phyloP scores from a whole-genome alignment of 1,139 yeast genomes.

The Torulaspora pretoriensis region DNA sequence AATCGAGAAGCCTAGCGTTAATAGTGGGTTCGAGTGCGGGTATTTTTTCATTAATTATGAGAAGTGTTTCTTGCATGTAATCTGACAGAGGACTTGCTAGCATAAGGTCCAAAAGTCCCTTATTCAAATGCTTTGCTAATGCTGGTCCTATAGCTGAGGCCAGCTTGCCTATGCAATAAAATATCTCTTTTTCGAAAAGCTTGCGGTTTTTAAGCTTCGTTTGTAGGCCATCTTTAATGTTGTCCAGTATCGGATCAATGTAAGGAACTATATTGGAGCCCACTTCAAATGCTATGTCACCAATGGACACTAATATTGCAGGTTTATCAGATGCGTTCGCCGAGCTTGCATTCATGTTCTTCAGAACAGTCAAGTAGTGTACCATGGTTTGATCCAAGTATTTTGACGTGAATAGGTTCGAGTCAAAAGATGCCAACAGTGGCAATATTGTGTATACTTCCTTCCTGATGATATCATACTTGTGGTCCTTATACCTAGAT shows the following conservation, averaged over 20 bases:
- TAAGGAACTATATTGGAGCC: constrained; percentile 86
- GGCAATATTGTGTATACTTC: constrained; percentile 84
- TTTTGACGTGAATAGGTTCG: constrained; percentile 70
- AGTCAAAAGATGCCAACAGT: constrained; percentile 71
- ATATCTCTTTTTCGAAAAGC: constrained; percentile 82
- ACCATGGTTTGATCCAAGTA: constrained; percentile 78
- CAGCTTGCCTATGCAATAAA: constrained; percentile 81
- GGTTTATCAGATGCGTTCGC: constrained; percentile 52
- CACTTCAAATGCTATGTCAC: constrained; percentile 78
- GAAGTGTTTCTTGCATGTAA: constrained; percentile 71
- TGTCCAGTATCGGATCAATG: constrained; percentile 78
- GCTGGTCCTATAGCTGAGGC: constrained; percentile 96
- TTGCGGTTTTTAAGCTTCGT: constrained; percentile 63
- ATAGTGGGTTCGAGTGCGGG: constrained; percentile 77
- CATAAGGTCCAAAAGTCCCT: constrained; percentile 75
- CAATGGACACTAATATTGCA: constrained; percentile 76
- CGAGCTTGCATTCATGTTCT: constrained; percentile 48
- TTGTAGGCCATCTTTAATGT: constrained; percentile 75
- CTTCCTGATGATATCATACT: constrained; percentile 67
- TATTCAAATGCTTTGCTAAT: constrained; percentile 78
- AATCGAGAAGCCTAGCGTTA: constrained; percentile 64
- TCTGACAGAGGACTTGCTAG: constrained; percentile 78
- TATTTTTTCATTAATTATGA: constrained; percentile 62
- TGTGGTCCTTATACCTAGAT: constrained; percentile 71
- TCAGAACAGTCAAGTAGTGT: constrained; percentile 73